A percentile compares a stretch with the other conserved stretches of the same genome.
Conservation (phyloP, 768 basidiomycete genomes). For the Inosperma sp. region DNA sequence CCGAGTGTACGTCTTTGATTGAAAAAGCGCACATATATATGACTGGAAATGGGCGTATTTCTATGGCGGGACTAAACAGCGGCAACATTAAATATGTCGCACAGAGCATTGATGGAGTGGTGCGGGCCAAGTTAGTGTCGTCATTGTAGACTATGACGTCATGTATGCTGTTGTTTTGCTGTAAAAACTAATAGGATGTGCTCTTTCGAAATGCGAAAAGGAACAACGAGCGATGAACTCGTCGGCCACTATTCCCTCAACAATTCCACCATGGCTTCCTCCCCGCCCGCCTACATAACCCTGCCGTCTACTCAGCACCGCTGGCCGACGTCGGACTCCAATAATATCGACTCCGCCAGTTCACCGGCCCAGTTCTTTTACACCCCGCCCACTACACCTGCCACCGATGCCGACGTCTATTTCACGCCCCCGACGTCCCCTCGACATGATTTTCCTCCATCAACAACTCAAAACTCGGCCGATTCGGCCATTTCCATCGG, state of each 20-base stretch:
- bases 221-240: neutral
- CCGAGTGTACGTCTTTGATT: constrained; percentile 62
- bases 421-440: constrained; percentile 40
- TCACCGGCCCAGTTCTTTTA: constrained; percentile 36
- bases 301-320: too few species aligned
- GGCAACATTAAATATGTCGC: constrained; percentile 77
- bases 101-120: constrained; percentile 59
- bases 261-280: too few species aligned
- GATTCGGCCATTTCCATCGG: constrained; percentile 19
- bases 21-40: constrained; percentile 80
- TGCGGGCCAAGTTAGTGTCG: constrained; percentile 38
- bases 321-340: constrained; percentile 31
- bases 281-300: constrained; percentile 28
- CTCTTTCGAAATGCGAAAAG: neutral
- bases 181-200: constrained; percentile 14
- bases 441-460: constrained; percentile 23
- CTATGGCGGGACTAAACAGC: constrained; percentile 89
- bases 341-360: constrained; percentile 32
- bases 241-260: neutral
- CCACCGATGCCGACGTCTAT: constrained; percentile 26
- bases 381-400: constrained; percentile 28
- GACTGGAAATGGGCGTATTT: constrained; percentile 85
- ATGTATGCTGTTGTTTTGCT: constrained; percentile 18
- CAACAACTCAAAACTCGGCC: constrained; percentile 23
- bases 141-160: constrained; percentile 26